Percentiles rank a stretch among this genome's conserved stretches.
Conservation (phyloP, 768 basidiomycete genomes). For the Trametes cinnabarina region DNA sequence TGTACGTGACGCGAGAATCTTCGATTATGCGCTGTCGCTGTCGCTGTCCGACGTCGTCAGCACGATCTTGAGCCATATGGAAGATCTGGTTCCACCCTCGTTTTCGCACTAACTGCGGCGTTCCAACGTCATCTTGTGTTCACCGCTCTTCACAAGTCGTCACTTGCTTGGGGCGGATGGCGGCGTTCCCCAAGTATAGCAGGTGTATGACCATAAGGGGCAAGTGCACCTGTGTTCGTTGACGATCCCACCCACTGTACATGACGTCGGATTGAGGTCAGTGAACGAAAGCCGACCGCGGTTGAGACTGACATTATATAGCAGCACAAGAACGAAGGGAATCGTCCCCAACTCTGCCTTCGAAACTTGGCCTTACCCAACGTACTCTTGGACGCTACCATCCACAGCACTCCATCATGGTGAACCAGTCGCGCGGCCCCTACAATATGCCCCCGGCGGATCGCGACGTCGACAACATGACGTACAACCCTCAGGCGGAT, state of each 20-base stretch:
- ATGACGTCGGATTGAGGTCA: conserved; percentile 12
- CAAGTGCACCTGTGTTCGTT: not conserved
- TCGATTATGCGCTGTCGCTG: too few relatives aligned
- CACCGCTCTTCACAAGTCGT: not conserved
- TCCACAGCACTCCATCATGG: not conserved
- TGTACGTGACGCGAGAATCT: too few relatives aligned
- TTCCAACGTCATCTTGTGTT: conserved; percentile 2
- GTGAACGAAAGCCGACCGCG: not conserved
- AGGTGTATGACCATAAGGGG: not conserved
- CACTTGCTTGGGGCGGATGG: not conserved
- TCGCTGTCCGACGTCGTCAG: too few relatives aligned
- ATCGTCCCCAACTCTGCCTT: not conserved
- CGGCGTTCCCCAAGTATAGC: not conserved
- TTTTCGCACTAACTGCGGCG: not conserved
- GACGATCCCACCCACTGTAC: conserved; percentile 2
- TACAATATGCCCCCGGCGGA: conserved; percentile 19
- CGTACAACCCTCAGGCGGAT: conserved; percentile 25
- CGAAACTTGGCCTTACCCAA: not conserved
- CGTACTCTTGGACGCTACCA: not conserved
- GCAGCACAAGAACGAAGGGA: not conserved
- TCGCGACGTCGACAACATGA: conserved; percentile 21
- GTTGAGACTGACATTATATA: not conserved
- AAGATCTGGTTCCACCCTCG: not conserved
- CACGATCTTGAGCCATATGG: not conserved
- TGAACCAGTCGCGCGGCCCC: conserved; percentile 14